Percentiles rank a stretch among this genome's conserved stretches.
Conservation (phyloP, 805 yeast genomes). For the Torulaspora maleeae region DNA sequence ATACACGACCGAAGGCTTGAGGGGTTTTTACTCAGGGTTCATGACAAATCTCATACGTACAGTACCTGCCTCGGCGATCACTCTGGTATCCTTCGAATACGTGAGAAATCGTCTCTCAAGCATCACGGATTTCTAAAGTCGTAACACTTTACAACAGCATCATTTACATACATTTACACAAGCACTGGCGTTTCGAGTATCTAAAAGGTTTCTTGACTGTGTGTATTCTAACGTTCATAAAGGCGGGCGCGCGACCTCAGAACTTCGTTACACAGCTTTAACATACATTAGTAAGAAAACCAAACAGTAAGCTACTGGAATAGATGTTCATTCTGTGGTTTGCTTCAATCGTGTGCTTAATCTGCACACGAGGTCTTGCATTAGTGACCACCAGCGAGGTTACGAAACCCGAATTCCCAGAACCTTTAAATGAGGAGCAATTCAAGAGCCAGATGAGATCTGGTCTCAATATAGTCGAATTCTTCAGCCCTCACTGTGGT, state of each 20-base stretch:
- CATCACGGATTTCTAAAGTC: conserved; percentile 12
- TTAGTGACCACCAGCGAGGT: background rate
- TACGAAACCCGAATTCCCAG: conserved; percentile 39
- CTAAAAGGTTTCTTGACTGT: background rate
- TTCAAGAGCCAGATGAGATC: conserved; percentile 48
- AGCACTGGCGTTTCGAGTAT: background rate
- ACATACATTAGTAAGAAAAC: background rate
- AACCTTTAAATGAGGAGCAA: conserved; percentile 43
- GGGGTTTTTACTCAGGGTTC: conserved; percentile 87
- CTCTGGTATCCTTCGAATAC: conserved; percentile 86
- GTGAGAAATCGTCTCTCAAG: conserved; percentile 49
- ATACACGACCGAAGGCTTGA: conserved; percentile 59
- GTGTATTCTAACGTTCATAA: background rate
- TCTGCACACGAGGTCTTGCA: background rate
- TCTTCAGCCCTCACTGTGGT: conserved; percentile 81
- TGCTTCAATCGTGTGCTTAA: background rate
- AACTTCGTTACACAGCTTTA: background rate
- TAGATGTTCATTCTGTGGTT: background rate
- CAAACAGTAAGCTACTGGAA: background rate
- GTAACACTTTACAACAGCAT: background rate
- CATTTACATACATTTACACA: background rate
- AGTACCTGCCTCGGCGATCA: conserved; percentile 93
- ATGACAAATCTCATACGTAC: conserved; percentile 82
- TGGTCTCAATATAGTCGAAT: conserved; percentile 74
- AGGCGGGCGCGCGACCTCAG: background rate